Evolutionary conservation across 2,329 filamentous ascomycete genomes (phyloP).

Genomic region (Aurifilum marmelostoma): DNA sequence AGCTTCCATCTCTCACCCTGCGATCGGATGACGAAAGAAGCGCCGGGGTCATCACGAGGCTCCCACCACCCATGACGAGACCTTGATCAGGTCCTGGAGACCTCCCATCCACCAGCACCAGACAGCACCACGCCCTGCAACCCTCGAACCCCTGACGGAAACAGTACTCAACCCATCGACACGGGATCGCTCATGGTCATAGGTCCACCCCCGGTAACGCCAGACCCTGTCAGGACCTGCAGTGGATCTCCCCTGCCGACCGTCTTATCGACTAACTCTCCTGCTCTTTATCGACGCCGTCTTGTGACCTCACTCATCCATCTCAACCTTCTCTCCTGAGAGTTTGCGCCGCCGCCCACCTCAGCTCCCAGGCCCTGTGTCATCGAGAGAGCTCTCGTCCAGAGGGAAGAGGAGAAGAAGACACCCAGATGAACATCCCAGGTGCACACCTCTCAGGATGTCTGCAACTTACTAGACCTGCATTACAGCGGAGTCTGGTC

Average conservation of each 20-base stretch:
- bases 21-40: conserved; percentile 28
- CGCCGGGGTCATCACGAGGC: conserved; percentile 27
- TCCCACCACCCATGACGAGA: conserved; percentile 28
- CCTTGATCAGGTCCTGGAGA: neutral
- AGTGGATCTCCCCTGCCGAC: conserved; percentile 12
- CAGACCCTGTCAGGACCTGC: conserved; percentile 7
- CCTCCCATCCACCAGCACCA: neutral
- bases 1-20: conserved; percentile 9
- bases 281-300: conserved; percentile 9
- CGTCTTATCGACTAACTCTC: conserved; percentile 19
- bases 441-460: conserved; percentile 20
- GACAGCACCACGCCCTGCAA: neutral
- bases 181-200: conserved; percentile 24
- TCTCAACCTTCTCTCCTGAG: conserved; percentile 15
- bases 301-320: conserved; percentile 23
- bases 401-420: neutral
- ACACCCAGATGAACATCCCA: conserved; percentile 9
- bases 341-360: conserved; percentile 14
- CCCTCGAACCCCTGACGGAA: conserved; percentile 20
- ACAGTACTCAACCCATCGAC: conserved; percentile 8
- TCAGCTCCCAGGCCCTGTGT: neutral
- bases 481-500: conserved; percentile 18
- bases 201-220: conserved; percentile 20
- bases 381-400: neutral
- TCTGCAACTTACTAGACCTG: conserved; percentile 21